Base-by-base conservation (phyloP, 352 stramenopile species). In the Hyaloperonospora brassicae region DNA sequence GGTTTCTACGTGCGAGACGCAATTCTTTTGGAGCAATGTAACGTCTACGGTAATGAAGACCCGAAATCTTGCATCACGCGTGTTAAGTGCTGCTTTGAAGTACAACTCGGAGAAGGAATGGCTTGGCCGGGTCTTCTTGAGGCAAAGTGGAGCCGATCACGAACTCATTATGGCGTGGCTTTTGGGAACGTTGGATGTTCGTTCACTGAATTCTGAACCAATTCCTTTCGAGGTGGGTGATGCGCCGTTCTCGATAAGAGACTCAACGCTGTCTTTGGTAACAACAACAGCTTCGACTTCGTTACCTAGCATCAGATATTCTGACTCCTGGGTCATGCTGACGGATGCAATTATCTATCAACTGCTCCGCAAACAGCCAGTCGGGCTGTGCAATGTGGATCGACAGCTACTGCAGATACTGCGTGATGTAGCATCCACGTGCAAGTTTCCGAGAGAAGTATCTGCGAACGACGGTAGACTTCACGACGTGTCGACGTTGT, bases 301-400 rank as follows among this genome's bases (percentile, higher is more conserved):
- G 8, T 23, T 23, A 6, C 2, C 38, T 30, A 14, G 30, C 43
- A 34, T 68, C 31, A 56, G 59, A 31, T 74, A 87, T 52, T 77
- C 76, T 14, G 76, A 78, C 46, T 90, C 79, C 42, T 92, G 82
- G 82, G 27, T 85, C 5, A 66, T 76, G 54, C 52, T 93, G 11
- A 86, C 79, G 0, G 82, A 93, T 65, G 72, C 61, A 10, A 73
- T 90, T 38, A 66, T 86, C 21, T 75, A 59, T 50, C 75, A 83
- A 45, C 2, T 89, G 5, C 59, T 87, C 14, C 66, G 68, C 9
- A 49, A 59, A 17, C 53, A 77, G 25, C 68, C 64, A 21, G 50
- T 73, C 14, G 61, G 72, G 13, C 58, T 74, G 40, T 76, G 61
- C 60, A 72, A 76, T 25, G 87, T 89, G 57, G 70, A 86, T 52